phyloP scores from a whole-genome alignment of 2,329 filamentous ascomycete genomes.

The Orbilia brochopaga region DNA sequence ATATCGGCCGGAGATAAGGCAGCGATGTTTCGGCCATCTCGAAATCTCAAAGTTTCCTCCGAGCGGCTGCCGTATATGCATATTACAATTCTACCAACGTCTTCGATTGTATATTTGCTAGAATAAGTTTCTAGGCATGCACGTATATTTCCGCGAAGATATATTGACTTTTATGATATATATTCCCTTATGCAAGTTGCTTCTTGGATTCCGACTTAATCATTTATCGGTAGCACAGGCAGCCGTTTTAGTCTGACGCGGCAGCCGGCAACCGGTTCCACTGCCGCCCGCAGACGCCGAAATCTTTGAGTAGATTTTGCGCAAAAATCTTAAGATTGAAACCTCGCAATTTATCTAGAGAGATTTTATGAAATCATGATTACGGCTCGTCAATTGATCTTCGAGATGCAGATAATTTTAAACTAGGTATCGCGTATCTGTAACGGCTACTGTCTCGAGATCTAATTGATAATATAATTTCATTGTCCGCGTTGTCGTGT shows the following conservation, averaged over 20 bases:
- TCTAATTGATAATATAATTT: too few relatives aligned
- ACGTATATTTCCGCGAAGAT: too few relatives aligned
- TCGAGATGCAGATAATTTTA: too few relatives aligned
- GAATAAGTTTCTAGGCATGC: too few relatives aligned
- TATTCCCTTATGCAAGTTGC: too few relatives aligned
- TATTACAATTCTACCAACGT: not conserved
- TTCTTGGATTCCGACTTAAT: too few relatives aligned
- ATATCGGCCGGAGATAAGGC: not conserved
- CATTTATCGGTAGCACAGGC: too few relatives aligned
- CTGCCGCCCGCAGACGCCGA: conserved; percentile 31
- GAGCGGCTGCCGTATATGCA: not conserved
- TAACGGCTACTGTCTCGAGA: not conserved
- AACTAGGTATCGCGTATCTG: not conserved
- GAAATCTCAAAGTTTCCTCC: not conserved
- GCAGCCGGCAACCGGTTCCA: too few relatives aligned
- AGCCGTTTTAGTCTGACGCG: too few relatives aligned
- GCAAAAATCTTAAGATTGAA: not conserved
- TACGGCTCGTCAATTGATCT: too few relatives aligned
- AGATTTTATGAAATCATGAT: conserved; percentile 19
- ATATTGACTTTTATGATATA: too few relatives aligned
- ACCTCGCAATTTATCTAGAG: conserved; percentile 1
- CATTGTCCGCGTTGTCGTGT: not conserved
- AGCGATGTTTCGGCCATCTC: not conserved
- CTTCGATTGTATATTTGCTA: too few relatives aligned
- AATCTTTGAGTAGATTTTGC: conserved; percentile 19